Conservation (phyloP, 148 eudicot genomes). For the Persicaria tinctoria region DNA sequence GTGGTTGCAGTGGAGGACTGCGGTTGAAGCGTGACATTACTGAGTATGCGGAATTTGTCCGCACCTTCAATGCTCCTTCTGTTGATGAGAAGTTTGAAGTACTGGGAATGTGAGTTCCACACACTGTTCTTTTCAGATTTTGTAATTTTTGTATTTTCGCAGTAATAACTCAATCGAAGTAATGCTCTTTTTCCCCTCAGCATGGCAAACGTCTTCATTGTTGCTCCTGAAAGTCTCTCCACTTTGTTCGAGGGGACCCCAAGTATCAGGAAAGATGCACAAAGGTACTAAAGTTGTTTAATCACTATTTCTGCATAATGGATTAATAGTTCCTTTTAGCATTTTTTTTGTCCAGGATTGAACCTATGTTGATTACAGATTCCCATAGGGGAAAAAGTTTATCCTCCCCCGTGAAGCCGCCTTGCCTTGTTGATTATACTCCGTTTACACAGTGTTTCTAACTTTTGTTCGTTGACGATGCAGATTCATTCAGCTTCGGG, state of each 20-base stretch:
- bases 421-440: not conserved
- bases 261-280: slow-evolving; percentile 92
- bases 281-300: slow-evolving; percentile 45
- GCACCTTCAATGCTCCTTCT: slow-evolving; percentile 91
- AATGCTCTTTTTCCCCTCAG: slow-evolving; percentile 28
- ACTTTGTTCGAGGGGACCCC: slow-evolving; percentile 91
- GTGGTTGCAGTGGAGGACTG: slow-evolving; percentile 68
- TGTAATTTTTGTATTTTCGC: not conserved
- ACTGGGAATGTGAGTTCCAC: slow-evolving; percentile 79
- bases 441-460: not conserved
- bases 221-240: slow-evolving; percentile 96
- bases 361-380: not conserved
- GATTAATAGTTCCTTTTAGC: too few relatives aligned
- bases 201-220: slow-evolving; percentile 96
- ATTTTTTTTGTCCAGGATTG: too few relatives aligned
- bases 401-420: not conserved
- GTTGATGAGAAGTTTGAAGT: slow-evolving; percentile 95
- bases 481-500: slow-evolving; percentile 94
- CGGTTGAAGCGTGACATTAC: slow-evolving; percentile 97
- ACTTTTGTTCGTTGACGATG: slow-evolving; percentile 11
- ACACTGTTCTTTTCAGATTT: not conserved
- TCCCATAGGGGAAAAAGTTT: not conserved
- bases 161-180: not conserved
- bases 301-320: not conserved
- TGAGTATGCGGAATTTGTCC: slow-evolving; percentile 88